Conservation (phyloP, 148 eudicot genomes). For the Chenopodium suecicum region DNA sequence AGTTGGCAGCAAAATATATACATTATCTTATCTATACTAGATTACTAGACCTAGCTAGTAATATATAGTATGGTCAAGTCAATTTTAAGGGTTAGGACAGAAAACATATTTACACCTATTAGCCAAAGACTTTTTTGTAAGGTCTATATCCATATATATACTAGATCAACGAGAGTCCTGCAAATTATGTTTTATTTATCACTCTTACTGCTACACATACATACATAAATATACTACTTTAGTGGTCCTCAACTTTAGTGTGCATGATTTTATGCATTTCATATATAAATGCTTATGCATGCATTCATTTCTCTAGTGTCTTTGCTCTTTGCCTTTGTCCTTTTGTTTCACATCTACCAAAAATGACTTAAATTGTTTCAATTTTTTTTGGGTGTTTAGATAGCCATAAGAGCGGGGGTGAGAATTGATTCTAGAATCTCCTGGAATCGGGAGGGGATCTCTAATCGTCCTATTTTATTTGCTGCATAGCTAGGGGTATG, state of each 20-base stretch:
- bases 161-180: conserved; percentile 3
- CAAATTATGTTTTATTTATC: background rate
- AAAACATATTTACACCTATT: conserved; percentile 3
- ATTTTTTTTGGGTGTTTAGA: too few species aligned
- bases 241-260: conserved; percentile 1
- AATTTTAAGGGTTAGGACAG: background rate
- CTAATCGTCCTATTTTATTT: too few species aligned
- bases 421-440: too few species aligned
- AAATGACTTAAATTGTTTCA: background rate
- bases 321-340: conserved; percentile 1
- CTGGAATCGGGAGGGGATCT: too few species aligned
- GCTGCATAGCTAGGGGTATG: too few species aligned
- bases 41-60: background rate
- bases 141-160: conserved; percentile 9
- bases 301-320: conserved; percentile 5
- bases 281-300: background rate
- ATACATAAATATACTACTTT: background rate
- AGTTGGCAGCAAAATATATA: background rate
- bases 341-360: background rate
- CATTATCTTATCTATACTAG: background rate
- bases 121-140: conserved; percentile 7
- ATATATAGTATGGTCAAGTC: background rate
- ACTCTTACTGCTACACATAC: background rate
- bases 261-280: background rate
- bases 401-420: too few species aligned